Conservation (phyloP, 495 filamentous ascomycete species). For the Melanomma pulvis-pyrius region DNA sequence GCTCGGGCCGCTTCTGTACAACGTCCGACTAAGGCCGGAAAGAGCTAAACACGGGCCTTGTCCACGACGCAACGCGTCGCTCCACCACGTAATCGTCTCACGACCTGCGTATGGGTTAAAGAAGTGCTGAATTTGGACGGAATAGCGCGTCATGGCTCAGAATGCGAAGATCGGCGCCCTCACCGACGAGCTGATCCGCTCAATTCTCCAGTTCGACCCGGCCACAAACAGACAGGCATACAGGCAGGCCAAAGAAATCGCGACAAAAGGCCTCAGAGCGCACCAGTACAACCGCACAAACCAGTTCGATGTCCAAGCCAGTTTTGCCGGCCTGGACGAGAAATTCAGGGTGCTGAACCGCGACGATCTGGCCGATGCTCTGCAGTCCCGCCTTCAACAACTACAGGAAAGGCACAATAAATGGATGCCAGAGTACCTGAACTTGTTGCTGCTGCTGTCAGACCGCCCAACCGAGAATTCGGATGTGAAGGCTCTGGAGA, state of each 20-base stretch:
- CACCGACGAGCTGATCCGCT: conserved; percentile 58
- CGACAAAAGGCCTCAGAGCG: conserved; percentile 58
- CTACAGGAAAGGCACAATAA: conserved; percentile 56
- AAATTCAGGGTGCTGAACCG: conserved; percentile 79
- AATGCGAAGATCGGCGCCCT: conserved; percentile 50
- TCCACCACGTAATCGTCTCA: not conserved
- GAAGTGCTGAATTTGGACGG: not conserved
- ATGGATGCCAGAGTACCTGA: conserved; percentile 77
- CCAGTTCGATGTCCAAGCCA: conserved; percentile 79
- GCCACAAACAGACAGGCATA: conserved; percentile 43
- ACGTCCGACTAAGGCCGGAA: not conserved
- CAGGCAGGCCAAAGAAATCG: conserved; percentile 53
- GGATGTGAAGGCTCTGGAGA: conserved; percentile 62
- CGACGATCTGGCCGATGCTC: conserved; percentile 78
- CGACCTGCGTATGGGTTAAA: not conserved
- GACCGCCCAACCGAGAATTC: conserved; percentile 76
- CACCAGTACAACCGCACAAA: conserved; percentile 73
- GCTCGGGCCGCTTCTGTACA: not conserved
- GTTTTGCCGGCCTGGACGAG: conserved; percentile 80
- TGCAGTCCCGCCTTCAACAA: conserved; percentile 64
- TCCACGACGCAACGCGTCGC: not conserved
- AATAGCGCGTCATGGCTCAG: conserved; percentile 51
- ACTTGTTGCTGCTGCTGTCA: conserved; percentile 78
- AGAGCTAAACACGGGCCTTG: no score
- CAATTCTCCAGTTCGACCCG: conserved; percentile 43